Evolutionary conservation across 768 basidiomycete genomes (phyloP).

Genomic region (Hydnomerulius pinastri): DNA sequence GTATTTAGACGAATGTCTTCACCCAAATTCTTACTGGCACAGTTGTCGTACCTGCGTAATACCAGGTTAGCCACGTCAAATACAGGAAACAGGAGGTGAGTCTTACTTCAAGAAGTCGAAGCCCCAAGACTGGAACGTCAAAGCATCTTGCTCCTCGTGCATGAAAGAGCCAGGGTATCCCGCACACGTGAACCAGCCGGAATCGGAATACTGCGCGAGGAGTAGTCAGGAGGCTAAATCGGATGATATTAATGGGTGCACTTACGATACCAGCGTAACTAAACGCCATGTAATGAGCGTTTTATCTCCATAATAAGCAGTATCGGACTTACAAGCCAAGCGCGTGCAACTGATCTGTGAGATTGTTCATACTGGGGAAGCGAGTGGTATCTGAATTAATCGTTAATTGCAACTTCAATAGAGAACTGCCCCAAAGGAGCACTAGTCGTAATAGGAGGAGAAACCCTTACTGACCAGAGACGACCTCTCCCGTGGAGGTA

Average conservation of each 20-base stretch:
- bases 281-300: conserved; percentile 5
- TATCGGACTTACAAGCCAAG: conserved; percentile 52
- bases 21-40: conserved; percentile 42
- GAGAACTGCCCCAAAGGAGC: neutral
- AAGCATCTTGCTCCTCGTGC: conserved; percentile 61
- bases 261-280: conserved; percentile 65
- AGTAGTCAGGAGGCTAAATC: neutral
- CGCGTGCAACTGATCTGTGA: conserved; percentile 54
- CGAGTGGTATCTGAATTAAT: conserved; percentile 41
- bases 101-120: conserved; percentile 65
- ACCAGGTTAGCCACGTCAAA: conserved; percentile 1
- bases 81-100: neutral
- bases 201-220: conserved; percentile 56
- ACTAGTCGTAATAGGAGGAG: neutral
- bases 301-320: neutral
- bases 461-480: conserved; percentile 45
- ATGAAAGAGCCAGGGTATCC: conserved; percentile 62
- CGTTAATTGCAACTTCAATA: neutral
- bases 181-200: conserved; percentile 67
- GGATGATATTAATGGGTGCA: neutral
- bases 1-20: neutral
- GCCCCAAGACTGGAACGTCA: conserved; percentile 61
- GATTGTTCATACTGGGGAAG: conserved; percentile 57
- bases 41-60: conserved; percentile 55
- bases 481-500: conserved; percentile 50